A percentile compares a stretch with the other conserved stretches of the same genome.
Evolutionary conservation across 805 yeast genomes (phyloP).

Genomic region (Myxozyma nipponensis): DNA sequence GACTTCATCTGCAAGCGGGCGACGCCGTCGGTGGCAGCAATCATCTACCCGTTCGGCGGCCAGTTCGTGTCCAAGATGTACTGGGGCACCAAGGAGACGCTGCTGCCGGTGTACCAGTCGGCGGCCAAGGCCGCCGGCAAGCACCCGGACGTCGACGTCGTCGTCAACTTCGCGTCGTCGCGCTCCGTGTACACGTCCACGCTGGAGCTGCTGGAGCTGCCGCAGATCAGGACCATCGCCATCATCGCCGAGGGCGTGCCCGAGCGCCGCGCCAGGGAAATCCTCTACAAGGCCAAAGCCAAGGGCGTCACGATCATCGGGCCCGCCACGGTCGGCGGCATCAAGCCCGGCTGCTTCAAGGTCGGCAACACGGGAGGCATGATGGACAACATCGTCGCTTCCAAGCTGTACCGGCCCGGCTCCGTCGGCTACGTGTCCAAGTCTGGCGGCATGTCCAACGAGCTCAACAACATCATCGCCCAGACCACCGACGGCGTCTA

Average conservation of each 20-base stretch:
- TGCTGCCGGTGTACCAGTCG: conserved; percentile 45
- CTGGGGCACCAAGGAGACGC: conserved; percentile 49
- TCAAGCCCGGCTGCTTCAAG: conserved; percentile 49
- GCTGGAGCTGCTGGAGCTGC: conserved; percentile 46
- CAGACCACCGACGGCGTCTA: conserved; percentile 47
- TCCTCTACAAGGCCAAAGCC: conserved; percentile 42
- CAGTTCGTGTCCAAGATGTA: conserved; percentile 46
- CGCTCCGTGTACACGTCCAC: conserved; percentile 48
- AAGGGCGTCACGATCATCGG: conserved; percentile 48
- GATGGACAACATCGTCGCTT: conserved; percentile 50
- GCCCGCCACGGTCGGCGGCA: conserved; percentile 49
- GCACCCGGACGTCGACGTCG: conserved; percentile 49
- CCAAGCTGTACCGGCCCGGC: conserved; percentile 48
- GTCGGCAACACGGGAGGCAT: conserved; percentile 50
- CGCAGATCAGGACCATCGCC: conserved; percentile 46
- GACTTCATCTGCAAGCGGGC: conserved; percentile 46
- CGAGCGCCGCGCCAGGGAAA: conserved; percentile 49
- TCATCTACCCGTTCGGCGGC: conserved; percentile 47
- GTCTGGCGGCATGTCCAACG: conserved; percentile 50
- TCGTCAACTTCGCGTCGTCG: conserved; percentile 47
- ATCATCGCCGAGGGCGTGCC: conserved; percentile 50
- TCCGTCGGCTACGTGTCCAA: conserved; percentile 48
- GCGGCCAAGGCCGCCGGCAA: conserved; percentile 41
- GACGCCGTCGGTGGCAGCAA: conserved; percentile 46
- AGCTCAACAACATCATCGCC: conserved; percentile 45